Base-by-base conservation (phyloP, 2,329 filamentous ascomycete species). In the Alternaria alternata region DNA sequence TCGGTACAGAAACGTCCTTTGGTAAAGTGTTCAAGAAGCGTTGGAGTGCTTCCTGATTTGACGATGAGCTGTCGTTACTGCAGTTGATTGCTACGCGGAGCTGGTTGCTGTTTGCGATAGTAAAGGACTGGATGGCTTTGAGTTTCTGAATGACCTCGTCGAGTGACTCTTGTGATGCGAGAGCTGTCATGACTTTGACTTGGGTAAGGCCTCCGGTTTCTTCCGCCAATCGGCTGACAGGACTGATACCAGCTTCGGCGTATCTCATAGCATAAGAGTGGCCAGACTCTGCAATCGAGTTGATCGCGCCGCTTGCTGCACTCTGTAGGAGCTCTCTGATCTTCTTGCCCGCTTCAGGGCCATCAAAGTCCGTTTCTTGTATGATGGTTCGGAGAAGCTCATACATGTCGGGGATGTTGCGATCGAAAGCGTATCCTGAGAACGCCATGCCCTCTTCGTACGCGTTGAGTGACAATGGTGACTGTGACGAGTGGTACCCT, bases 201-300 rank as follows among this genome's bases (percentile, higher is more conserved):
- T 99, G 95, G 0, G 92, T 90, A 55, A 99, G 83, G n/a, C 95
- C 95, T 52, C 88, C 87, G n/a, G 94, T 90, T 79, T 96, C 92
- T 81, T 98, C 93, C 64, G 87, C 87, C 41, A 94, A 81, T 77
- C 88, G 89, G 2, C 90, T 90, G 60, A 88, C 87, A 16, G 86
- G 85, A 1, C 91, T 92, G 43, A 98, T 82, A 2, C 89, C 88
- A 26, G 94, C 89, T 74, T 96, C 91, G 0, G 95, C 93, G 71
- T 91, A 93, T 48, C 90, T 89, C 69, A 92, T 89, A 5, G 95
- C 95, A 76, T 90, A 99, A 0, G 89, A 86, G 75, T 99, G 94
- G 0, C 95, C 95, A 16, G 92, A 91, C 34, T 93, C 93, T 4
- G 95, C 94, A 71, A 99, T 93, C 44, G 91, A 89, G 74, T 97